Conservation (phyloP, 2,329 filamentous ascomycete genomes). For the Pseudopithomyces chartarum region DNA sequence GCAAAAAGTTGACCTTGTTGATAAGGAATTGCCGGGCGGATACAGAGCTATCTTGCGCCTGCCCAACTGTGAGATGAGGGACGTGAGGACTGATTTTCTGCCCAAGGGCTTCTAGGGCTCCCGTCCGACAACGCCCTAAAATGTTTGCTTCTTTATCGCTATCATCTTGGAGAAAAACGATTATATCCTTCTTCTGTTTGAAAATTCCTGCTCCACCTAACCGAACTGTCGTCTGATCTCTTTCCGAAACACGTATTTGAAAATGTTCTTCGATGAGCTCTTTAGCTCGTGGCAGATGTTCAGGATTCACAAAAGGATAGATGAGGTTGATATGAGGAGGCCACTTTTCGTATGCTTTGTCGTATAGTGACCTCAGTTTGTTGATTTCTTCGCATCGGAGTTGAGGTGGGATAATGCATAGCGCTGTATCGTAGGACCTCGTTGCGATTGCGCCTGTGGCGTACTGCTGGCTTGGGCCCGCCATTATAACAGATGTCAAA, state of each 20-base stretch:
- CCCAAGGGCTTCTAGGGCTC: slow-evolving; percentile 29
- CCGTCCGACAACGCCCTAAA: slow-evolving; percentile 22
- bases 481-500: slow-evolving; percentile 20
- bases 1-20: slow-evolving; percentile 58
- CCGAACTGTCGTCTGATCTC: slow-evolving; percentile 10
- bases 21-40: slow-evolving; percentile 58
- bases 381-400: slow-evolving; percentile 57
- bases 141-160: slow-evolving; percentile 3
- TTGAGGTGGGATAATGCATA: slow-evolving; percentile 63
- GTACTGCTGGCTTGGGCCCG: slow-evolving; percentile 9
- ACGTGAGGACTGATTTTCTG: slow-evolving; percentile 18
- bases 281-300: slow-evolving; percentile 52
- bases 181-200: slow-evolving; percentile 55
- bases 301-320: slow-evolving; percentile 66
- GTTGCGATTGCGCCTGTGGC: slow-evolving; percentile 21
- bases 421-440: slow-evolving; percentile 61
- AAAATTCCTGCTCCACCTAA: slow-evolving; percentile 56
- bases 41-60: slow-evolving; percentile 55
- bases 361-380: slow-evolving; percentile 64
- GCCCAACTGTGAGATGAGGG: slow-evolving; percentile 66
- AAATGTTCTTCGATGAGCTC: slow-evolving; percentile 46
- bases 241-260: slow-evolving; percentile 25
- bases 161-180: slow-evolving; percentile 37
- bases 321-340: slow-evolving; percentile 70
- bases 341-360: slow-evolving; percentile 66